These are phyloP conservation scores for Thermothelomyces thermophilus DNA, from an alignment of 2,329 filamentous ascomycete species.

Conservation along the genomic window DNA sequence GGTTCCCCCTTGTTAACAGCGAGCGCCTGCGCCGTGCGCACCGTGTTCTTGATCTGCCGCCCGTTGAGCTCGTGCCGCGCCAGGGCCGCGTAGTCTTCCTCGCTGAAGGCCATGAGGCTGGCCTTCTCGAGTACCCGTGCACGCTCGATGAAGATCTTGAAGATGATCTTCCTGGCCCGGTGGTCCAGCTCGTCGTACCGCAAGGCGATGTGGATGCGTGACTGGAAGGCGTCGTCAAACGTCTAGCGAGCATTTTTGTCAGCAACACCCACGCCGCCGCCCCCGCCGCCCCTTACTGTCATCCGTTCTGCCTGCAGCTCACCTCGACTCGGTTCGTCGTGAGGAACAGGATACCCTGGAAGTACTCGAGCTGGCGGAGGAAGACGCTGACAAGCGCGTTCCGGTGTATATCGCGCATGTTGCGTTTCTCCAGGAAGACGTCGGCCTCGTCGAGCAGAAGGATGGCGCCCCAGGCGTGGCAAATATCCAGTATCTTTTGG, in stretches of 20 bases:
- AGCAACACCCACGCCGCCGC: no score
- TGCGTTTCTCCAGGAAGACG: constrained; percentile 76
- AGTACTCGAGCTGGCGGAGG: constrained; percentile 80
- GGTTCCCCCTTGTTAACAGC: constrained; percentile 67
- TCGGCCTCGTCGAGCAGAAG: constrained; percentile 81
- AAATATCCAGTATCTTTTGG: constrained; percentile 78
- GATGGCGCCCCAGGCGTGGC: constrained; percentile 79
- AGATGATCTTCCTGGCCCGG: constrained; percentile 71
- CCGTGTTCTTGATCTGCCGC: constrained; percentile 78
- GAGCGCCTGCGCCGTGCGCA: constrained; percentile 75
- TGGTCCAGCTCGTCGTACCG: constrained; percentile 68
- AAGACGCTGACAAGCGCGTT: constrained; percentile 86
- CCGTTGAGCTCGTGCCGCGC: constrained; percentile 59
- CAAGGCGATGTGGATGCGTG: constrained; percentile 77
- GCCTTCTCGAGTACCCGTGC: constrained; percentile 60
- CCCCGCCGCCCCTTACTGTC: no score
- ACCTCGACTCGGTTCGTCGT: constrained; percentile 80
- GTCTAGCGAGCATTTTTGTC: constrained; percentile 53
- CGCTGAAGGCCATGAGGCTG: constrained; percentile 53
- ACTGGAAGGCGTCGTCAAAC: constrained; percentile 87
- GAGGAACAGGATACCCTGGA: constrained; percentile 83
- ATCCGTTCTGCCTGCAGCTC: no score
- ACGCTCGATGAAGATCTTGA: constrained; percentile 74
- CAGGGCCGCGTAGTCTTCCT: constrained; percentile 60
- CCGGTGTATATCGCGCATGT: constrained; percentile 75